phyloP scores from a whole-genome alignment of 225 moss, liverwort and hornwort genomes.

The Thuidium tamariscinum region DNA sequence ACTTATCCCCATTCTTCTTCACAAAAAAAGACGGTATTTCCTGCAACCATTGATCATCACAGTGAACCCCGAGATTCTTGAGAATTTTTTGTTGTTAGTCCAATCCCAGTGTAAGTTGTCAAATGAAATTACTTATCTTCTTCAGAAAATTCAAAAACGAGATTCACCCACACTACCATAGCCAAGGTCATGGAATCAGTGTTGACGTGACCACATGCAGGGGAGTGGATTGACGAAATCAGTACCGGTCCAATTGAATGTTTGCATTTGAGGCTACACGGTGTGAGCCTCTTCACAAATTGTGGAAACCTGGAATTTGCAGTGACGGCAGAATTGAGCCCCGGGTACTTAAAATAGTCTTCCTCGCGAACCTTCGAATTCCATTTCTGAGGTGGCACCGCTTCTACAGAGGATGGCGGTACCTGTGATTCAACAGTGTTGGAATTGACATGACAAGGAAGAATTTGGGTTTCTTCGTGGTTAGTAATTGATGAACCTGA shows the following conservation, averaged over 20 bases:
- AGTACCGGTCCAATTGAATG: neutral
- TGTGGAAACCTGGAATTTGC: neutral
- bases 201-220: neutral
- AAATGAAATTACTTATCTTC: neutral
- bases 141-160: neutral
- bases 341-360: neutral
- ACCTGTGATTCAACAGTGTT: neutral
- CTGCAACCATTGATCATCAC: neutral
- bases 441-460: neutral
- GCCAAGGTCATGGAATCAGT: too few relatives aligned
- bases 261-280: neutral
- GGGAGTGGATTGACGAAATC: neutral
- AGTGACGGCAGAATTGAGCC: neutral
- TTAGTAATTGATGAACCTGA: neutral
- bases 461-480: neutral
- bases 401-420: neutral
- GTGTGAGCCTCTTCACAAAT: constrained; percentile 8
- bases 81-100: neutral
- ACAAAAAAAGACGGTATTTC: neutral
- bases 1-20: neutral
- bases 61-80: neutral
- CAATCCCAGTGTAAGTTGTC: neutral
- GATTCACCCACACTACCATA: neutral
- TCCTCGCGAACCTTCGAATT: neutral
- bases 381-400: neutral